A percentile compares a stretch with the other conserved stretches of the same genome.
Evolutionary conservation across 2,329 filamentous ascomycete genomes (phyloP).

Genomic region (Pyrenophora tritici-repentis): DNA sequence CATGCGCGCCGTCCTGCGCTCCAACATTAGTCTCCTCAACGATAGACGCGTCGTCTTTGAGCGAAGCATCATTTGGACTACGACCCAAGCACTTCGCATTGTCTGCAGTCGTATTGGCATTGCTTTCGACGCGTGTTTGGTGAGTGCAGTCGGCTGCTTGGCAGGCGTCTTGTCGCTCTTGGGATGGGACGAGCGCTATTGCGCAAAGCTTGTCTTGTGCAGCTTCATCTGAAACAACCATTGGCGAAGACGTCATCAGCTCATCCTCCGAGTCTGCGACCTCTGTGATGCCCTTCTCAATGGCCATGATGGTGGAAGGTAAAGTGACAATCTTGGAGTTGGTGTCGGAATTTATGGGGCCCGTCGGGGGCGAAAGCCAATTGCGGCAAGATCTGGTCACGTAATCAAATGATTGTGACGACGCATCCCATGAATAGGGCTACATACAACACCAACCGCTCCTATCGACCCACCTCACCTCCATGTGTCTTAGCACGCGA

Average conservation of each 20-base stretch:
- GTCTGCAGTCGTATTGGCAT: conserved; percentile 14
- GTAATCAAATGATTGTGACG: conserved; percentile 33
- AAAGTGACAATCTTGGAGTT: background rate
- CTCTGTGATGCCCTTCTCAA: conserved; percentile 25
- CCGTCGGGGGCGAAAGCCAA: conserved; percentile 24
- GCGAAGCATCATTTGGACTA: conserved; percentile 18
- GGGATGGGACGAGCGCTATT: conserved; percentile 13
- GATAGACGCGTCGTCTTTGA: conserved; percentile 10
- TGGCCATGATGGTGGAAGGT: conserved; percentile 29
- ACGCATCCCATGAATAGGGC: conserved; percentile 23
- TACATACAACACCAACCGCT: conserved; percentile 12
- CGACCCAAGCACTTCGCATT: conserved; percentile 15
- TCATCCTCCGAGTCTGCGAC: conserved; percentile 45
- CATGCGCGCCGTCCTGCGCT: no score
- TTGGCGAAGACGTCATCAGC: conserved; percentile 36
- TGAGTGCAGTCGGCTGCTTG: conserved; percentile 19
- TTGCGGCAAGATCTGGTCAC: conserved; percentile 21
- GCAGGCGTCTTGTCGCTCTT: conserved; percentile 28
- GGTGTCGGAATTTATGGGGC: conserved; percentile 11
- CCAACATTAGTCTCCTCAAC: conserved; percentile 14
- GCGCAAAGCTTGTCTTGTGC: conserved; percentile 29
- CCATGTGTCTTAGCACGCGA: conserved; percentile 1
- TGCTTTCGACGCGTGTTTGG: conserved; percentile 17
- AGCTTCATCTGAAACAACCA: conserved; percentile 15
- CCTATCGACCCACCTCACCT: background rate